phyloP scores from a whole-genome alignment of 805 yeast genomes.

The Candida boidinii region DNA sequence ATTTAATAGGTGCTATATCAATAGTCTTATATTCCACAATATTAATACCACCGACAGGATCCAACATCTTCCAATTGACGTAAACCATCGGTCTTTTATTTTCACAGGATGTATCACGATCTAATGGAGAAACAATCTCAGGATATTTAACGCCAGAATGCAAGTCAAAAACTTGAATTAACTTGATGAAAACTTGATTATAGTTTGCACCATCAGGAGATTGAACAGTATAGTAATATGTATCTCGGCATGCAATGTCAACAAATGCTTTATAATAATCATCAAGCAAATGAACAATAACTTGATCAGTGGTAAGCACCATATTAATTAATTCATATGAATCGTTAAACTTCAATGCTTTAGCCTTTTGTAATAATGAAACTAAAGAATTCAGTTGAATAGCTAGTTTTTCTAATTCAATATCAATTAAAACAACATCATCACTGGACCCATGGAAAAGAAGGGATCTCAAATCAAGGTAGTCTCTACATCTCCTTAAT shows the following conservation, averaged over 20 bases:
- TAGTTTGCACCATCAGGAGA: constrained; percentile 61
- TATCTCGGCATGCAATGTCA: constrained; percentile 60
- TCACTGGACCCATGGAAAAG: constrained; percentile 2
- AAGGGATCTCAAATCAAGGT: constrained; percentile 5
- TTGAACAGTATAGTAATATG: constrained; percentile 53
- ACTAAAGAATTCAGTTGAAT: constrained; percentile 18
- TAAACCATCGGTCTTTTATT: constrained; percentile 26
- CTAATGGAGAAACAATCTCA: constrained; percentile 56
- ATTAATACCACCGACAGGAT: constrained; percentile 59
- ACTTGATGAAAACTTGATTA: constrained; percentile 52
- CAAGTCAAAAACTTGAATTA: constrained; percentile 67
- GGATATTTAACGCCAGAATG: constrained; percentile 52
- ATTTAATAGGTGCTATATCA: constrained; percentile 41
- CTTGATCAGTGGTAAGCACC: constrained; percentile 56
- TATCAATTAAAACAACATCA: constrained; percentile 8
- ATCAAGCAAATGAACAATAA: constrained; percentile 63
- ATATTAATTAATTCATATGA: constrained; percentile 41
- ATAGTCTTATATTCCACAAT: constrained; percentile 44
- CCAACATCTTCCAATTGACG: constrained; percentile 45
- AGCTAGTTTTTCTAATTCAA: constrained; percentile 19
- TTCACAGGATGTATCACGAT: constrained; percentile 6
- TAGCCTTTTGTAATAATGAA: constrained; percentile 18
- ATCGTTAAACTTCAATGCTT: constrained; percentile 18
- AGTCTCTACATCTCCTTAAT: constrained; percentile 14
- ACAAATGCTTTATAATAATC: constrained; percentile 56